Base-by-base conservation (phyloP, 2,329 filamentous ascomycete species). In the Colletotrichum sp. region DNA sequence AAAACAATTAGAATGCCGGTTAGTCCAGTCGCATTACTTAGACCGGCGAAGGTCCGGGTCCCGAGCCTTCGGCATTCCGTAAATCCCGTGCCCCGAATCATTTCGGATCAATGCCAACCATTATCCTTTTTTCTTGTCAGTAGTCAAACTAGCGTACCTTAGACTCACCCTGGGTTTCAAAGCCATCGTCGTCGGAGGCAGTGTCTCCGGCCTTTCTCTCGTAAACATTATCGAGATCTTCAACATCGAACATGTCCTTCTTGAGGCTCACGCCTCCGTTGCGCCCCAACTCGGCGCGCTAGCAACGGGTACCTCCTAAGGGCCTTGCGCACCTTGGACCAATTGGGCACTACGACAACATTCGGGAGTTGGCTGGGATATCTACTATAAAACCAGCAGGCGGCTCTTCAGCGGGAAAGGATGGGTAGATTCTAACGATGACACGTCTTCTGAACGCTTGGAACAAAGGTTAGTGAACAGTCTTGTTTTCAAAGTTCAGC, bases 191-290 rank as follows among this genome's bases (percentile, higher is more conserved):
- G 86, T 82, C 1, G 88, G 89, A 21, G 89, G 86, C 8, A 84
- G 86, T 52, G 80, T 90, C 18, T 83, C 85, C 4, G 89, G 89
- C 5, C 77, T 81, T 4, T 71, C 77, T 5, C 70, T 80, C 18
- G 79, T 78, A 26, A 78, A 77, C 48, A 84, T 85, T 76, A 84
- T 91, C 3, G 83, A 90, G 72, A 80, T 79, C 63, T 81, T 85
- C 43, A 80, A 79, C 34, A 87, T 91, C 71, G 85, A 90, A 73
- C 90, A 87, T 77, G 73, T 88, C 5, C 73, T 91, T 0, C 82
- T 91, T 0, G 89, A 91, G 77, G 80, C 81, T 0, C 80, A 86
- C 55, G 16, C 75, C 0, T 79, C 83, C 0, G 85, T 90, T 30
- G 84, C 85, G 0, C 88, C 89, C 0, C 81, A 85, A 34, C 80